phyloP scores from a whole-genome alignment of 768 basidiomycete species.

The Trametes maxima region DNA sequence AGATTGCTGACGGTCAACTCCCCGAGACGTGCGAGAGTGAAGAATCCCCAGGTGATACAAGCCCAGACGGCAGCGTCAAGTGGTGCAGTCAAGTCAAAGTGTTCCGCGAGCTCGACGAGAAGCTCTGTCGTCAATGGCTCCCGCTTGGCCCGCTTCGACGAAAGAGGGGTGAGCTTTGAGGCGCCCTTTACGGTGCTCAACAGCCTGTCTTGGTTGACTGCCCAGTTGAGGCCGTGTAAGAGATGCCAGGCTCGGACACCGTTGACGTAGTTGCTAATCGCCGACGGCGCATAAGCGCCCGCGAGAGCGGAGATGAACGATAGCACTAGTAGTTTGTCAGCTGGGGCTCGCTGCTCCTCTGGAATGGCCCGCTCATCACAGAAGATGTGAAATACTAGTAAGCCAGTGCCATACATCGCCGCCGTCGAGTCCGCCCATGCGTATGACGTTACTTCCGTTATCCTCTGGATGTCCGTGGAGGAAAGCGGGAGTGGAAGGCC shows the following conservation, averaged over 20 bases:
- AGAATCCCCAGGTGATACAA: slow-evolving; percentile 41
- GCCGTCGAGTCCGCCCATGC: slow-evolving; percentile 37
- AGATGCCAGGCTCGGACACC: slow-evolving; percentile 51
- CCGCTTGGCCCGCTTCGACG: slow-evolving; percentile 34
- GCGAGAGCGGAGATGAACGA: slow-evolving; percentile 24
- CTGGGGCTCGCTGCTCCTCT: slow-evolving; percentile 38
- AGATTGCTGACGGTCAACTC: slow-evolving; percentile 19
- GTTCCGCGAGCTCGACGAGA: slow-evolving; percentile 9
- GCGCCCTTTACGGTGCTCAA: slow-evolving; percentile 37
- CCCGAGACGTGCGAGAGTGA: not conserved
- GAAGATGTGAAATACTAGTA: slow-evolving; percentile 43
- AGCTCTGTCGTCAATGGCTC: slow-evolving; percentile 27
- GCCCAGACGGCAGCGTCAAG: slow-evolving; percentile 25
- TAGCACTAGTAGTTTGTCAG: slow-evolving; percentile 25
- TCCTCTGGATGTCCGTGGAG: slow-evolving; percentile 27
- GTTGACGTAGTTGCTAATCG: slow-evolving; percentile 41
- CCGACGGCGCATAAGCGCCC: slow-evolving; percentile 36
- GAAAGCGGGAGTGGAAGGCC: not conserved
- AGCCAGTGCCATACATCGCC: slow-evolving; percentile 40
- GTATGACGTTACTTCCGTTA: slow-evolving; percentile 28
- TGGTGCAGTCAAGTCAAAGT: not conserved
- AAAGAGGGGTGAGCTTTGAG: slow-evolving; percentile 31
- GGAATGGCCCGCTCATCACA: slow-evolving; percentile 38
- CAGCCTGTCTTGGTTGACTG: slow-evolving; percentile 29
- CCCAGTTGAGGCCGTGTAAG: slow-evolving; percentile 41